Evolutionary conservation across 1,284 basidiomycete species (phyloP).

Genomic region (Tilletiaria anomala): DNA sequence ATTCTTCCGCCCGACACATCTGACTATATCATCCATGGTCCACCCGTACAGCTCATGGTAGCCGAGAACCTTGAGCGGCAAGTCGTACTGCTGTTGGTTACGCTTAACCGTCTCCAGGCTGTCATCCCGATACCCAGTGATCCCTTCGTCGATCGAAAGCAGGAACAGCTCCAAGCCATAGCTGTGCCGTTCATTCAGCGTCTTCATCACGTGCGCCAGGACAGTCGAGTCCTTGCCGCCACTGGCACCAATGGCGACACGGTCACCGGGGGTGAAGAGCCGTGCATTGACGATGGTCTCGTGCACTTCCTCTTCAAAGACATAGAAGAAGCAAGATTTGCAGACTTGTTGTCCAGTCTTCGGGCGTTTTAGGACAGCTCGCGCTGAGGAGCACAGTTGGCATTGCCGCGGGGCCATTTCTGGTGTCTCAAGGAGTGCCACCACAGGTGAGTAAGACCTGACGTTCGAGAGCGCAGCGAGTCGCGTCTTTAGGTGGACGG

Average conservation of each 20-base stretch:
- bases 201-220: slow-evolving; percentile 89
- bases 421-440: too few species aligned
- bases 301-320: slow-evolving; percentile 97
- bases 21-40: slow-evolving; percentile 97
- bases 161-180: slow-evolving; percentile 85
- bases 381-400: slow-evolving; percentile 57
- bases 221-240: slow-evolving; percentile 99
- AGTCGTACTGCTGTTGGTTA: slow-evolving; percentile 85
- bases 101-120: slow-evolving; percentile 97
- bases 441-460: too few species aligned
- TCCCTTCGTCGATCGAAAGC: slow-evolving; percentile 95
- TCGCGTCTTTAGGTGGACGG: too few species aligned
- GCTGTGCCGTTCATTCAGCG: slow-evolving; percentile 78
- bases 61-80: slow-evolving; percentile 87
- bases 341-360: slow-evolving; percentile 97
- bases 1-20: slow-evolving; percentile 86
- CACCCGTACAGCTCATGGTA: slow-evolving; percentile 96
- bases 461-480: too few species aligned
- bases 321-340: slow-evolving; percentile 84
- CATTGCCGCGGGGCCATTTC: slow-evolving; percentile 62
- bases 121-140: slow-evolving; percentile 94
- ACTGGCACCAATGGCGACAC: slow-evolving; percentile 91
- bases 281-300: slow-evolving; percentile 60
- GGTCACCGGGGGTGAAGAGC: slow-evolving; percentile 79
- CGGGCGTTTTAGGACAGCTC: slow-evolving; percentile 80